phyloP scores from a whole-genome alignment of 305 asterid species.

The Fraxinus nigra region DNA sequence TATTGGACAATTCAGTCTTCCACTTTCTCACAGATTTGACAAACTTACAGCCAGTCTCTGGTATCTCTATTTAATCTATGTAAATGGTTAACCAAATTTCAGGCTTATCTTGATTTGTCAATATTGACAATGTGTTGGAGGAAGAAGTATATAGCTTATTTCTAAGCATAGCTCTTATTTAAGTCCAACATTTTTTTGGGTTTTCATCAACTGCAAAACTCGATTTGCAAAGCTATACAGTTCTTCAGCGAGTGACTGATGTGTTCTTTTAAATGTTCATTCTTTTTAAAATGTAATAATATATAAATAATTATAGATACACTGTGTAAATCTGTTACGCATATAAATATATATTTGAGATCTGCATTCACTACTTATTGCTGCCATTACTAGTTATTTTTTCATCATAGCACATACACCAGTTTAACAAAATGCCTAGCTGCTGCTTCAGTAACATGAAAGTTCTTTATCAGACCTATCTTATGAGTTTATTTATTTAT shows the following conservation, averaged over 20 bases:
- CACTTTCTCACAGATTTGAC: slow-evolving; percentile 25
- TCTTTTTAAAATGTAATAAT: background rate
- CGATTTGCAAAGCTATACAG: background rate
- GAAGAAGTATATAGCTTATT: background rate
- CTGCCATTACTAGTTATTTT: background rate
- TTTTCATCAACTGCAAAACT: background rate
- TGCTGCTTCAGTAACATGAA: background rate
- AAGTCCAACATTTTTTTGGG: background rate
- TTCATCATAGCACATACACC: background rate
- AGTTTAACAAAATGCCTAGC: background rate
- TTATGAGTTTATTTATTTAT: background rate
- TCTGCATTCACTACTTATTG: background rate
- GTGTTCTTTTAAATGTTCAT: background rate
- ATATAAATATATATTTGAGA: background rate
- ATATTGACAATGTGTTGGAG: background rate
- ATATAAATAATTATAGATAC: background rate
- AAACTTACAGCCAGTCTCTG: slow-evolving; percentile 32
- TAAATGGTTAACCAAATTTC: background rate
- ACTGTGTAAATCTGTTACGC: background rate
- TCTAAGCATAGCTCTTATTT: background rate
- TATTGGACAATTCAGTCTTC: slow-evolving; percentile 23
- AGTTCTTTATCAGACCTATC: background rate
- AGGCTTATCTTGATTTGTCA: slow-evolving; percentile 14
- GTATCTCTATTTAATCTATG: slow-evolving; percentile 19
- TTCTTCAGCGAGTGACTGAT: background rate